Conservation (phyloP, 78 protist genomes). For the Cavenderia fasciculata region DNA sequence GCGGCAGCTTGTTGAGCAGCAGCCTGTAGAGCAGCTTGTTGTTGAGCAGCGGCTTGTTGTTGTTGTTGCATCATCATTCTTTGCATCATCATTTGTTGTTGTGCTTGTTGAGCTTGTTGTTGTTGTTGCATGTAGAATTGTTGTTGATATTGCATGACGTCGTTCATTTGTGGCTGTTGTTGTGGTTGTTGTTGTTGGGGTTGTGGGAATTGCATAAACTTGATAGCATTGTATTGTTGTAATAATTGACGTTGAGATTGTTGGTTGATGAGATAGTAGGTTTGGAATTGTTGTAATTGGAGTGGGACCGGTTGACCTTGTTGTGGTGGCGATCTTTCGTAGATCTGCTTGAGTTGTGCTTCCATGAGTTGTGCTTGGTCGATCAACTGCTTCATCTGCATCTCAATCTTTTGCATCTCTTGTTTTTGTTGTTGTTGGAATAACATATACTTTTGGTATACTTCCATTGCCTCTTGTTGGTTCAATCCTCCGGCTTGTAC, state of each 20-base stretch:
- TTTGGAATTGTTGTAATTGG: slow-evolving; percentile 9
- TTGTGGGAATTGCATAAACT: slow-evolving; percentile 8
- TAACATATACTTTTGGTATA: slow-evolving; percentile 3
- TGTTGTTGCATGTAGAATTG: slow-evolving; percentile 24
- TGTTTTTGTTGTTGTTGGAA: neutral
- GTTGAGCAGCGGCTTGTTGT: neutral
- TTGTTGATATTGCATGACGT: slow-evolving; percentile 11
- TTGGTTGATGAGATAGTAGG: slow-evolving; percentile 4
- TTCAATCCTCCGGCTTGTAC: neutral
- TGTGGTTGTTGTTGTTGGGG: slow-evolving; percentile 12
- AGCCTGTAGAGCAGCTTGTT: neutral
- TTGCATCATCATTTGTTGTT: neutral
- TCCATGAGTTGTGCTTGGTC: slow-evolving; percentile 4
- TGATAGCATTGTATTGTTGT: slow-evolving; percentile 2
- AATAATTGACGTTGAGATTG: slow-evolving; percentile 15
- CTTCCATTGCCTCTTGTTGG: neutral
- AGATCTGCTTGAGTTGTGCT: slow-evolving; percentile 3
- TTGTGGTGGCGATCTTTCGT: neutral
- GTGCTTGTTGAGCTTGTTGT: slow-evolving; percentile 4
- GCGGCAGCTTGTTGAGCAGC: neutral
- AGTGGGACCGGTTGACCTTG: neutral
- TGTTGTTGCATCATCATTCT: slow-evolving; percentile 3
- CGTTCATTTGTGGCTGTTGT: neutral
- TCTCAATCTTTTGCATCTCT: slow-evolving; percentile 24
- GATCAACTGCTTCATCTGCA: neutral